Evolutionary conservation across 225 moss, liverwort and hornwort species (phyloP), one percentile per base, ranked within the genome.

Genomic region (Sphagnum contortum): DNA sequence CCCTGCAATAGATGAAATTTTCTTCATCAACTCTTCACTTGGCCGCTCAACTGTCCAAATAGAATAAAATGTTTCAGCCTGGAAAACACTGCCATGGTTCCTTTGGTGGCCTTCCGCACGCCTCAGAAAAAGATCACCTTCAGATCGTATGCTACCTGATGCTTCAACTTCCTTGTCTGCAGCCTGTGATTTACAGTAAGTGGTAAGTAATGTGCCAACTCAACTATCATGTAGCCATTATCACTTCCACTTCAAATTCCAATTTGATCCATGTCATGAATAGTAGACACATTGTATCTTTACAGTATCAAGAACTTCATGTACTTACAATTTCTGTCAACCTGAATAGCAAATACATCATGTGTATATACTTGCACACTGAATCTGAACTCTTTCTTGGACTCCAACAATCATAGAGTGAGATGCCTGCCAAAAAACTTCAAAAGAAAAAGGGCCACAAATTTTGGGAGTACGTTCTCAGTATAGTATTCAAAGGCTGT

Each of bases 401-500:
- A 29, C 29, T 29, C 29, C 29, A 29, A 29, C 29, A 29, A 29
- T 29, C 29, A 29, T 29, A 29, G 29, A 29, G 29, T 29, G 29
- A 29, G 29, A 29, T 29, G 29, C 29, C 29, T 29, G 1, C 29
- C 0, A n/a, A 29, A 29, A 29, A 29, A 29, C 29, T 29, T 29
- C 29, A 29, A 29, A 29, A 29, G 29, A 29, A 29, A 29, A 29
- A 29, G 29, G 29, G 29, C 29, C 29, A 29, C 29, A 29, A 1
- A 29, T 29, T 29, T 29, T 29, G 29, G 29, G 47, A 6, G 47
- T 50, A 90, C 95, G 85, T 91, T 90, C 50, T 98, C 96, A 53
- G 80, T 71, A 57, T 92, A 98, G 60, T 92, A 98, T 68, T 98
- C 93, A 63, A 98, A 98, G 62, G 90, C 96, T 57, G 78, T 91